Percentiles rank a stretch among this genome's conserved stretches.
Evolutionary conservation across 345 rosid genomes (phyloP).

Genomic region (Bruguiera gymnorhiza): DNA sequence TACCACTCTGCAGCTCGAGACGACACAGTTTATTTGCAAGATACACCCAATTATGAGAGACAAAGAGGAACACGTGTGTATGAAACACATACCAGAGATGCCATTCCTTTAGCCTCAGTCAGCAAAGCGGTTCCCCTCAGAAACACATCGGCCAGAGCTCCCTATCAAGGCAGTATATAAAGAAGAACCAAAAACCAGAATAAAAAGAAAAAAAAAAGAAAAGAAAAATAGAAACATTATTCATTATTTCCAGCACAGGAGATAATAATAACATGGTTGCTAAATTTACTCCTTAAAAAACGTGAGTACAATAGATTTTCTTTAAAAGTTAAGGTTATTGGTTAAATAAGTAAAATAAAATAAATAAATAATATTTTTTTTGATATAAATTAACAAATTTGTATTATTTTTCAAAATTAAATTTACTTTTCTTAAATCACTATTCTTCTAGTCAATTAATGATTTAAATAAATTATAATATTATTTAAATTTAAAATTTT

Average conservation of each 20-base stretch:
- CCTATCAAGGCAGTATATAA: conserved; percentile 35
- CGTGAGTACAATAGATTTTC: no score
- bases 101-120: conserved; percentile 73
- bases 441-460: no score
- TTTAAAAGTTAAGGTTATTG: no score
- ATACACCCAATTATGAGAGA: not conserved
- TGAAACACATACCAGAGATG: conserved; percentile 57
- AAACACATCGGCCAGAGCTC: conserved; percentile 82
- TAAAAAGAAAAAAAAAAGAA: not conserved
- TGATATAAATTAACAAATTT: no score
- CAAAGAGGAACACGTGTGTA: not conserved
- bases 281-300: no score
- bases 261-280: not conserved
- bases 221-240: not conserved
- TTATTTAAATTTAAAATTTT: no score
- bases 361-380: no score
- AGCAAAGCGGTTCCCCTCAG: conserved; percentile 69
- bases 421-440: no score
- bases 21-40: conserved; percentile 7
- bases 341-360: no score
- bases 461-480: no score
- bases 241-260: conserved; percentile 2
- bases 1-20: conserved; percentile 54
- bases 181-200: no score
- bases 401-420: no score